These are phyloP conservation scores for Annona squamosa DNA, from an alignment of 164 flowering plant species.

Conservation along the genomic window DNA sequence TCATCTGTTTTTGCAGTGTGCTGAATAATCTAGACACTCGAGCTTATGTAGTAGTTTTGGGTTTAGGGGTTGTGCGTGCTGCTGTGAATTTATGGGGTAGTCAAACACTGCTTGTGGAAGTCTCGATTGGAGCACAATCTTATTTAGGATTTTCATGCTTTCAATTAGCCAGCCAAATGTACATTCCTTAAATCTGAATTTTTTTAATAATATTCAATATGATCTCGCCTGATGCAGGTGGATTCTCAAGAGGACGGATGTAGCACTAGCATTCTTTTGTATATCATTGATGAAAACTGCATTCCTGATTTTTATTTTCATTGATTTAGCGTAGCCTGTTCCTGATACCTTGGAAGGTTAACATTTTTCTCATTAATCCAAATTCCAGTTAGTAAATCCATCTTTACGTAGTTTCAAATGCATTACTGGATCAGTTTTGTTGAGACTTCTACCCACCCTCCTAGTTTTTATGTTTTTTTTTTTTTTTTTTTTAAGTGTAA, in stretches of 20 bases:
- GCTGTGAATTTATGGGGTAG: no score
- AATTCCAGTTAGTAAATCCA: neutral
- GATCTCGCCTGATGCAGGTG: conserved; percentile 4
- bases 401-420: neutral
- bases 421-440: neutral
- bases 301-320: neutral
- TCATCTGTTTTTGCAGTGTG: neutral
- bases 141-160: neutral
- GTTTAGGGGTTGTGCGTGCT: no score
- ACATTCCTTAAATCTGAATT: neutral
- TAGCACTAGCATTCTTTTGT: neutral
- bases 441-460: no score
- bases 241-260: neutral
- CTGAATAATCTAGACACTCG: neutral
- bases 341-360: neutral
- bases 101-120: no score
- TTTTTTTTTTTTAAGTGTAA: no score
- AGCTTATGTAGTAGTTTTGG: neutral
- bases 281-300: neutral
- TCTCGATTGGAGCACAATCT: neutral
- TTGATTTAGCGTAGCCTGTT: neutral
- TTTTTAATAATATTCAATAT: neutral
- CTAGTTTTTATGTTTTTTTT: no score
- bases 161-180: neutral
- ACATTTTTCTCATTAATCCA: neutral